Evolutionary conservation across 164 flowering plant genomes (phyloP).

Genomic region (Magnolia changhungtana): DNA sequence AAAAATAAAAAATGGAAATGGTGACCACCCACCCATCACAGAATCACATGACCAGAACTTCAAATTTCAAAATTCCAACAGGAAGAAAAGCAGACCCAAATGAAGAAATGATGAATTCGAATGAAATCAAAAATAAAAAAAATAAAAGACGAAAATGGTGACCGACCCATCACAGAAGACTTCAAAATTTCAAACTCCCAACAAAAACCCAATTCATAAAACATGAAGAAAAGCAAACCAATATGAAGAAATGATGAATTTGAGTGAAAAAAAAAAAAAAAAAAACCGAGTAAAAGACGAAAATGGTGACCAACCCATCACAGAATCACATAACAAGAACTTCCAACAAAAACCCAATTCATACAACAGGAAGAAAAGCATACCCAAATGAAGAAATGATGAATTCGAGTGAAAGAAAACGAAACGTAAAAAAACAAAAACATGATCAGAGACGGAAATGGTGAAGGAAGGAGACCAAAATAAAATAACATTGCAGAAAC

Average conservation of each 20-base stretch:
- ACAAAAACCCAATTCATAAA: neutral
- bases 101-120: neutral
- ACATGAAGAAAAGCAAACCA: neutral
- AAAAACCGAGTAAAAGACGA: too few relatives aligned
- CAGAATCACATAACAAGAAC: neutral
- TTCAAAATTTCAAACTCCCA: neutral
- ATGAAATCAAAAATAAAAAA: too few relatives aligned
- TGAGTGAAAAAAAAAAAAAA: neutral
- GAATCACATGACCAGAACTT: neutral
- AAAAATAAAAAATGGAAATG: too few relatives aligned
- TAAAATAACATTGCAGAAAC: neutral
- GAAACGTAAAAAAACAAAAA: neutral
- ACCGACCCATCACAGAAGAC: too few relatives aligned
- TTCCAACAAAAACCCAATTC: neutral
- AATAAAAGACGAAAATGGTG: too few relatives aligned
- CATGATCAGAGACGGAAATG: neutral
- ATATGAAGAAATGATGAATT: neutral
- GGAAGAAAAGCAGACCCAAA: neutral
- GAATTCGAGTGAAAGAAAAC: neutral
- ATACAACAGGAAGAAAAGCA: neutral
- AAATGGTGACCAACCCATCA: too few relatives aligned
- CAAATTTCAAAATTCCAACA: neutral
- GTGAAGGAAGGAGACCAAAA: too few relatives aligned
- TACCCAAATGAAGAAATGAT: neutral
- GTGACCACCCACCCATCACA: too few relatives aligned